Evolutionary conservation across 371 early-diverging fungal species (phyloP), one percentile per base, ranked within the genome.

Genomic region (Apophysomyces trapeziformis): DNA sequence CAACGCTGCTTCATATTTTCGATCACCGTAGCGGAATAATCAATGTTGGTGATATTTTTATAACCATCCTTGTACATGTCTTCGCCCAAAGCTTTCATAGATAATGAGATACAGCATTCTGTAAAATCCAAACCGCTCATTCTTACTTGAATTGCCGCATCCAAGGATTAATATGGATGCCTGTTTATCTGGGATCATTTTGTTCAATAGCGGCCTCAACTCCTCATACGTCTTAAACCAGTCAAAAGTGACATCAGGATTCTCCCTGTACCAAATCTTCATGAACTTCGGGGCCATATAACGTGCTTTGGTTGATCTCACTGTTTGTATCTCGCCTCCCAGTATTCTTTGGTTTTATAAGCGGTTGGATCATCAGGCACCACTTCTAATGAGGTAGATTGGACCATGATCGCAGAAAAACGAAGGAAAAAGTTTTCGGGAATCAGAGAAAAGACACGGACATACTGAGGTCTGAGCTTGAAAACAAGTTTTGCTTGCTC

Each of bases 191-290:
- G 77, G 77, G 56, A 94, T 82, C 13, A 78, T 73, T 67, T 81
- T 67, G 59, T 76, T 76, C 32, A 93, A 64, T 32, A 90, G 68
- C 18, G 87, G 87, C 70, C 88, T 82, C 50, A 94, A 70, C 18
- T 92, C 94, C 35, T 77, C 80, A 72, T 90, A 93, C 16, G 89
- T 90, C 76, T 93, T 93, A 82, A 93, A 94, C 94, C 94, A 94
- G 85, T 93, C 94, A 74, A 92, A 93, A 5, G 87, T 84, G 21
- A 78, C 79, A n/a, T 79, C 79, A 4, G 80, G 57, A 54, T 77
- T 68, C 58, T 88, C 85, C 61, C 87, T 86, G 68, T 65, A 44
- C 67, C 39, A 45, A n/a, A n/a, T 45, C 46, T n/a, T 13, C 46
- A 59, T 4, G 37, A 32, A 16, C 9, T 57, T 45, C n/a, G 13